These are phyloP conservation scores for Teunomyces pallodes DNA, from an alignment of 805 yeast genomes.

Conservation along the genomic window DNA sequence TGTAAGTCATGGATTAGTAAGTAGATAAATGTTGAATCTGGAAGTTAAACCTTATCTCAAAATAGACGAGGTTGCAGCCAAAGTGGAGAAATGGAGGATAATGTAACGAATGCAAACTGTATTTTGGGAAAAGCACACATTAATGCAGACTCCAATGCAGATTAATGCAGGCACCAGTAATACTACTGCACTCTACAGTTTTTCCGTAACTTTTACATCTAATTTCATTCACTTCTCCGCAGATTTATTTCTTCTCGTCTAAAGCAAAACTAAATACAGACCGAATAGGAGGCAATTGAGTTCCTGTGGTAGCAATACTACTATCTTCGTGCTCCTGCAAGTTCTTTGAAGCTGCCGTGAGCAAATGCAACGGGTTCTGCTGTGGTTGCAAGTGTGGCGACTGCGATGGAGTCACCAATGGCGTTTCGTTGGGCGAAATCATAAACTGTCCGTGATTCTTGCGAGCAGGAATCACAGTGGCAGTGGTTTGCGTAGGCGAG, in stretches of 20 bases:
- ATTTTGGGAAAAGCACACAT: neutral
- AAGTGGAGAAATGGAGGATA: too few species aligned
- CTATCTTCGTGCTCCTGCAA: constrained; percentile 22
- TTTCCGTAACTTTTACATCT: too few species aligned
- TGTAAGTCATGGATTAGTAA: too few species aligned
- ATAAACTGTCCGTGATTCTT: constrained; percentile 7
- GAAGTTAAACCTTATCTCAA: too few species aligned
- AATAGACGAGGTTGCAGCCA: too few species aligned
- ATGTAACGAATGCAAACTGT: too few species aligned
- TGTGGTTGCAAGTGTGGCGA: constrained; percentile 44
- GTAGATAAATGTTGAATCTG: too few species aligned
- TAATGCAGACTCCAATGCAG: too few species aligned
- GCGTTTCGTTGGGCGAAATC: constrained; percentile 43
- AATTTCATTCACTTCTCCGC: too few species aligned
- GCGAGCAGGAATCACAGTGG: constrained; percentile 1
- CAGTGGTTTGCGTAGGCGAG: constrained; percentile 33
- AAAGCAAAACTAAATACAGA: constrained; percentile 17
- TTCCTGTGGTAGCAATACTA: constrained; percentile 40
- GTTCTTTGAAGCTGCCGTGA: constrained; percentile 22
- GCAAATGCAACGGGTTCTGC: constrained; percentile 16
- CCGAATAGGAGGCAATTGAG: constrained; percentile 42
- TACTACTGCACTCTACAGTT: too few species aligned
- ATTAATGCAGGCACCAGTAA: too few species aligned
- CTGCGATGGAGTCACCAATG: constrained; percentile 48
- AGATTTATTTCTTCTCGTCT: neutral